Conservation (phyloP, 345 rosid species). For the Hevea brasiliensis region DNA sequence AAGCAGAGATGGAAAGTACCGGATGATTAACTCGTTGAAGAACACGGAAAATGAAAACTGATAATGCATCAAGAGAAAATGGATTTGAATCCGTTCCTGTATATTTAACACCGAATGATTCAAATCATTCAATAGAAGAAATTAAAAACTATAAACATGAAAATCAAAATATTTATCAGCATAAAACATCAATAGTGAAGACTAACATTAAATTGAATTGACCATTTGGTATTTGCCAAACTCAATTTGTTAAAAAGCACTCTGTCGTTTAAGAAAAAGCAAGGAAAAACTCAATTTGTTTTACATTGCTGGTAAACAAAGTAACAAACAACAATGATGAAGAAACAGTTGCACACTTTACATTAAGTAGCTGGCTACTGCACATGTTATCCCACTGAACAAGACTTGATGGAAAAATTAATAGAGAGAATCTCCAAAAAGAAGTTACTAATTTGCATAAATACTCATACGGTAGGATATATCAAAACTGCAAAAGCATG, state of each 20-base stretch:
- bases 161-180: background rate
- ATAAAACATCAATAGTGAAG: background rate
- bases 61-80: slow-evolving; percentile 85
- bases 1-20: slow-evolving; percentile 38
- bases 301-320: background rate
- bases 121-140: background rate
- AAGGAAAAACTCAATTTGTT: background rate
- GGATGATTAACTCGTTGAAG: slow-evolving; percentile 90
- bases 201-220: background rate
- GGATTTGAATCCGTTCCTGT: slow-evolving; percentile 89
- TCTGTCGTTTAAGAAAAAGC: too few relatives aligned
- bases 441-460: background rate
- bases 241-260: background rate
- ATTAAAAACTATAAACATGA: background rate
- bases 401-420: background rate
- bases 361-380: background rate
- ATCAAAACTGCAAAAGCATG: background rate
- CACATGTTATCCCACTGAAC: background rate
- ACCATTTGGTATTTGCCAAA: background rate
- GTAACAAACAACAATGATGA: background rate
- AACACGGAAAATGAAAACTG: slow-evolving; percentile 87
- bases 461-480: background rate
- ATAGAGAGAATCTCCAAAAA: background rate
- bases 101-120: slow-evolving; percentile 10
- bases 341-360: background rate